phyloP scores from a whole-genome alignment of 1,284 basidiomycete genomes.

The Trametes versicolor region DNA sequence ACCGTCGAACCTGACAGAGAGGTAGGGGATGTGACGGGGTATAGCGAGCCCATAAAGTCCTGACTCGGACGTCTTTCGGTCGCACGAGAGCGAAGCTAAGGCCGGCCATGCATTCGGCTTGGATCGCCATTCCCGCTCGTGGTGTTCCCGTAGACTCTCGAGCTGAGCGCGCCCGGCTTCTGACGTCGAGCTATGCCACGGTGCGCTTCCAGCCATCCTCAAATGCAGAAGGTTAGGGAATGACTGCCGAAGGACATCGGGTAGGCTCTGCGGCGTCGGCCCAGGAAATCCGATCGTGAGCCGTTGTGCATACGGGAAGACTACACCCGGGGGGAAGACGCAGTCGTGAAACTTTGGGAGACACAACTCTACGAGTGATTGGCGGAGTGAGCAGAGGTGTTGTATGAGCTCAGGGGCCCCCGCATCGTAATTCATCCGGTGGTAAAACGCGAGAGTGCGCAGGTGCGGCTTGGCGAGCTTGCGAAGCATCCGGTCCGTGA shows the following conservation, averaged over 20 bases:
- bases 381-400: neutral
- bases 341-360: neutral
- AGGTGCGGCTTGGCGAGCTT: neutral
- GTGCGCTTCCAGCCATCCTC: neutral
- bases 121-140: neutral
- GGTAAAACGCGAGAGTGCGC: neutral
- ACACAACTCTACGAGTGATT: neutral
- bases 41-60: neutral
- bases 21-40: neutral
- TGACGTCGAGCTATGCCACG: neutral
- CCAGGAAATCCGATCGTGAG: neutral
- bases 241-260: neutral
- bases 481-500: neutral
- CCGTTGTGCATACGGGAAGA: neutral
- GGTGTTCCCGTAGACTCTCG: neutral
- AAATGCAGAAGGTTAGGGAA: neutral
- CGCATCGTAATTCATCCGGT: neutral
- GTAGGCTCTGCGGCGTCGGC: neutral
- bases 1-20: neutral
- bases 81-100: neutral
- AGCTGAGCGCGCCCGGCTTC: neutral
- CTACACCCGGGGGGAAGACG: neutral
- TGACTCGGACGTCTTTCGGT: neutral
- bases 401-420: neutral
- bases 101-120: neutral